Evolutionary conservation across 116 monocot species (phyloP).

Genomic region (Dioscorea cayenensis): DNA sequence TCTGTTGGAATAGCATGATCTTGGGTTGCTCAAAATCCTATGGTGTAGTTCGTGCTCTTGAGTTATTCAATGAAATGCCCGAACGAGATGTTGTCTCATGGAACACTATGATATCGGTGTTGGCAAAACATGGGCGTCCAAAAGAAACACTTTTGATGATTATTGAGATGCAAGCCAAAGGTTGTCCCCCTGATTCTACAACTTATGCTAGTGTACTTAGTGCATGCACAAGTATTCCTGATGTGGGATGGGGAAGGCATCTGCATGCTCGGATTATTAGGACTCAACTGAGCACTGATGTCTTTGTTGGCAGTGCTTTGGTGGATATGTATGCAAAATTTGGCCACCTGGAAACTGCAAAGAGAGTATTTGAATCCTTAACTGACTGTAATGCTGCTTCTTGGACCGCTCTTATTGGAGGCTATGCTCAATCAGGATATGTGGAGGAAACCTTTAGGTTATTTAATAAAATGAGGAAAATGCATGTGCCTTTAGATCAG

Average conservation of each 20-base stretch:
- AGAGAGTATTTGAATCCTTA: slow-evolving; percentile 44
- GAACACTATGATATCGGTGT: slow-evolving; percentile 70
- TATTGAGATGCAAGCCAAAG: slow-evolving; percentile 46
- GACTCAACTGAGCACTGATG: slow-evolving; percentile 29
- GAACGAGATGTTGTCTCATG: slow-evolving; percentile 68
- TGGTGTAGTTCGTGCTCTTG: slow-evolving; percentile 37
- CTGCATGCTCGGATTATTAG: slow-evolving; percentile 67
- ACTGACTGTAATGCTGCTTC: slow-evolving; percentile 32
- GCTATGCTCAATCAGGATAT: slow-evolving; percentile 46
- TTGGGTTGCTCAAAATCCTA: slow-evolving; percentile 40
- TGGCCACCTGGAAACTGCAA: slow-evolving; percentile 49
- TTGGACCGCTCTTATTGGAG: slow-evolving; percentile 76
- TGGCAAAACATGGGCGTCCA: slow-evolving; percentile 33
- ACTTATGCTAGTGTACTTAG: slow-evolving; percentile 61
- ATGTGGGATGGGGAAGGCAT: slow-evolving; percentile 62
- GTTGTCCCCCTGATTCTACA: slow-evolving; percentile 36
- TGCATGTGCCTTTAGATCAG: slow-evolving; percentile 37
- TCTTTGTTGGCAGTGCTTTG: slow-evolving; percentile 56
- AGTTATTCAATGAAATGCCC: slow-evolving; percentile 49
- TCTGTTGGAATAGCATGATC: slow-evolving; percentile 75
- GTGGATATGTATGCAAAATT: slow-evolving; percentile 87
- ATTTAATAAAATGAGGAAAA: slow-evolving; percentile 70
- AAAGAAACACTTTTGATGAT: slow-evolving; percentile 36
- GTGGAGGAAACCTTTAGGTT: slow-evolving; percentile 42
- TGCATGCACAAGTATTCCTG: slow-evolving; percentile 44